Conservation (phyloP, 1,139 yeast species). For the Taiozyma sp. region DNA sequence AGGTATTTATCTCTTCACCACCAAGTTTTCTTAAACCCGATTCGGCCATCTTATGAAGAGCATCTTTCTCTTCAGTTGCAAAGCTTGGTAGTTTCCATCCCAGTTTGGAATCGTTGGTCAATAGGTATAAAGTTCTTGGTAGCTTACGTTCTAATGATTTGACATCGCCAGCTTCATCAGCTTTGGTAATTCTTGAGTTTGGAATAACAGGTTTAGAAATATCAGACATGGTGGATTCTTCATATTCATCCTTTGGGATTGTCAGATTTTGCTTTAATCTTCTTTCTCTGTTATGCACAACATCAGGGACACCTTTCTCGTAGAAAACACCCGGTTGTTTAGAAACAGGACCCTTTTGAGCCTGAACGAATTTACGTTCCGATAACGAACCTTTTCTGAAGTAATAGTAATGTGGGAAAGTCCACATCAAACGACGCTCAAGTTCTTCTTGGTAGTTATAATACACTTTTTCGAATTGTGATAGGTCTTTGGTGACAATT, state of each 20-base stretch:
- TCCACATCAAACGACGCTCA: conserved; percentile 93
- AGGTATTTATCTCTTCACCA: conserved; percentile 73
- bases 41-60: conserved; percentile 75
- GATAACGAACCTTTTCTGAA: conserved; percentile 87
- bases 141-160: conserved; percentile 75
- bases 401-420: conserved; percentile 92
- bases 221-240: conserved; percentile 37
- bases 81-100: conserved; percentile 81
- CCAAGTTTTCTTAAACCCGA: conserved; percentile 68
- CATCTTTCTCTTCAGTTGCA: conserved; percentile 32
- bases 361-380: conserved; percentile 73
- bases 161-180: conserved; percentile 60
- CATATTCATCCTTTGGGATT: conserved; percentile 51
- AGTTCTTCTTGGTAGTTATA: conserved; percentile 82
- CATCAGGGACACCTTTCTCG: conserved; percentile 80
- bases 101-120: conserved; percentile 41
- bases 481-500: conserved; percentile 71
- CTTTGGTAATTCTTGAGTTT: conserved; percentile 70
- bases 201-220: conserved; percentile 68
- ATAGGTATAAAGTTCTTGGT: conserved; percentile 73
- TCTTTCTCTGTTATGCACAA: conserved; percentile 86
- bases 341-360: conserved; percentile 72
- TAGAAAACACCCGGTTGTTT: conserved; percentile 73
- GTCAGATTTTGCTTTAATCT: conserved; percentile 71
- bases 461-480: conserved; percentile 70